Conservation (phyloP, 2,329 filamentous ascomycete genomes). For the Mycogone perniciosa region DNA sequence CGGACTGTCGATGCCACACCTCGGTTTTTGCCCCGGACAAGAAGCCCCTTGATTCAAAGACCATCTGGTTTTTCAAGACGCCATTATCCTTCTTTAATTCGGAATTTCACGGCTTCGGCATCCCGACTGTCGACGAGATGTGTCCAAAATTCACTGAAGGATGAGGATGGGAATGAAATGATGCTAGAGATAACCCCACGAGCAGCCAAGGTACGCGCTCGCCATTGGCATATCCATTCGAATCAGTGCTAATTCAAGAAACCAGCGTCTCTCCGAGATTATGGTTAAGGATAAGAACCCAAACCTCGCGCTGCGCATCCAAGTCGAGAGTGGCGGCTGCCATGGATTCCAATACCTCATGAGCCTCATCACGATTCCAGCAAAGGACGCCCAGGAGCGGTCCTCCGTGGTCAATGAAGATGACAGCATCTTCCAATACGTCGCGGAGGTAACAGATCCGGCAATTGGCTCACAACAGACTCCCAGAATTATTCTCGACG, state of each 20-base stretch:
- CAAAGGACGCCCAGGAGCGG: conserved; percentile 27
- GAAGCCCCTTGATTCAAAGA: background rate
- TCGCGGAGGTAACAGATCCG: conserved; percentile 39
- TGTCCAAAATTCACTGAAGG: conserved; percentile 64
- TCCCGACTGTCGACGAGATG: conserved; percentile 39
- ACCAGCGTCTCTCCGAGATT: conserved; percentile 67
- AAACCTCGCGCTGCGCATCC: conserved; percentile 78
- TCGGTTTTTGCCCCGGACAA: background rate
- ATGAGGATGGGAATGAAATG: conserved; percentile 83
- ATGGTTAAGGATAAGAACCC: conserved; percentile 68
- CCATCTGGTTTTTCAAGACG: background rate
- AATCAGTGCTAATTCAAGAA: background rate
- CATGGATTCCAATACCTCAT: conserved; percentile 98
- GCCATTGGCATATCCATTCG: background rate
- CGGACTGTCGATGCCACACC: background rate
- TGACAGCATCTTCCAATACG: conserved; percentile 79
- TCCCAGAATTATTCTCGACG: conserved; percentile 84
- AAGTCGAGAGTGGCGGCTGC: conserved; percentile 89
- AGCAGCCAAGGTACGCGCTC: conserved; percentile 62
- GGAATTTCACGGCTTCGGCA: conserved; percentile 34
- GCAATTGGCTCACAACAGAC: conserved; percentile 24
- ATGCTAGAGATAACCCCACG: conserved; percentile 75
- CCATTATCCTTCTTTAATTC: conserved; percentile 6
- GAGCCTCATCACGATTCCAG: conserved; percentile 64
- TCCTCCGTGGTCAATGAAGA: conserved; percentile 54